Evolutionary conservation across 2,329 filamentous ascomycete species (phyloP), one percentile per base, ranked within the genome.

Genomic region (Fusarium compactum): DNA sequence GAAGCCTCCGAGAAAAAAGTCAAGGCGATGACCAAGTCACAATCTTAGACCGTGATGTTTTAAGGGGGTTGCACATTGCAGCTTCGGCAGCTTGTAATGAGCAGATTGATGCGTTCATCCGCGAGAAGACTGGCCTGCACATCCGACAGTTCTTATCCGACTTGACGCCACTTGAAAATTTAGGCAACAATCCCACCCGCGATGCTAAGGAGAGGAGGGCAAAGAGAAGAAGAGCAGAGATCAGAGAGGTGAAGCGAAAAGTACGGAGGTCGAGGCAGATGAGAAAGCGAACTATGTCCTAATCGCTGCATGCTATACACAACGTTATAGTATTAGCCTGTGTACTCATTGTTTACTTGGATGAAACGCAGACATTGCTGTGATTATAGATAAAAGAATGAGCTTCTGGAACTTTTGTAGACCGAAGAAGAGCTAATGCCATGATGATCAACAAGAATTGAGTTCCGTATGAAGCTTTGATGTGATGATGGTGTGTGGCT

Each of bases 21-120:
- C 38, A 65, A 20, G 79, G 80, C 29, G 71, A 78, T n/a, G 78
- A 81, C 10, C 80, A 83, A 58, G 69, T 70, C 15, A 74, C 80
- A 38, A 82, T 87, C 30, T 77, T 77, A 25, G 84, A 89, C 71
- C 80, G 82, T 47, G 85, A 87, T 71, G 83, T 89, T 5, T 81
- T 89, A 51, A 81, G 83, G 53, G 87, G 87, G 0, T 77, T 90
- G 14, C 85, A 86, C 63, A 82, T 89, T 41, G 86, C 86, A 8
- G 83, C 85, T 30, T 85, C 84, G 8, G 87, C 87, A 14, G 87
- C 87, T 7, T 87, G 86, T 52, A 84, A 89, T 58, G 83, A 86
- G 58, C 78, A 83, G 38, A 82, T 88, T 4, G 86, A 89, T 72
- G 81, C 81, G 0, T 84, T 84, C 75, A 84, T 90, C 57, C 79